Evolutionary conservation across 2,329 filamentous ascomycete species (phyloP).

Genomic region (Aspergillus tamarii): DNA sequence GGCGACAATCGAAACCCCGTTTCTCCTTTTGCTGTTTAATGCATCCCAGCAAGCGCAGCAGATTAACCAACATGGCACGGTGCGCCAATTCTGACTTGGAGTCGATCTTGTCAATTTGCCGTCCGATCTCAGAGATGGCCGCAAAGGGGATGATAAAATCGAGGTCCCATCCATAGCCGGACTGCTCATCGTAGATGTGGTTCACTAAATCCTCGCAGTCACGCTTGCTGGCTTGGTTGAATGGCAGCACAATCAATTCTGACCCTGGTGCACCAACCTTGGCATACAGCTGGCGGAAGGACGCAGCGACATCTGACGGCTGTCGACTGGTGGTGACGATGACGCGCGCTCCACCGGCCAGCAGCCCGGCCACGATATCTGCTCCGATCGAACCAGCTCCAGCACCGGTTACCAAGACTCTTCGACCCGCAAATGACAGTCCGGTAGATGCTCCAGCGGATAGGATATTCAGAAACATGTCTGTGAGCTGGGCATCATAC

Average conservation of each 20-base stretch:
- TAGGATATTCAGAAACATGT: slow-evolving; percentile 78
- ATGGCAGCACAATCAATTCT: slow-evolving; percentile 95
- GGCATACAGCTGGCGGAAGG: slow-evolving; percentile 97
- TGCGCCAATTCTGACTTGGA: slow-evolving; percentile 97
- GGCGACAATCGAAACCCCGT: slow-evolving; percentile 88
- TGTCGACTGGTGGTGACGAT: slow-evolving; percentile 94
- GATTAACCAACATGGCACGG: slow-evolving; percentile 98
- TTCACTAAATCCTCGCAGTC: slow-evolving; percentile 91
- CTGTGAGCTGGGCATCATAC: neutral
- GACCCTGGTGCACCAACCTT: slow-evolving; percentile 91
- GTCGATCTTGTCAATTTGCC: slow-evolving; percentile 86
- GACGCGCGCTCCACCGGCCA: slow-evolving; percentile 95
- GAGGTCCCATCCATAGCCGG: slow-evolving; percentile 74
- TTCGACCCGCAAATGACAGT: slow-evolving; percentile 91
- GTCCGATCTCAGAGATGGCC: slow-evolving; percentile 95
- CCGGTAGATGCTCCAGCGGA: slow-evolving; percentile 85
- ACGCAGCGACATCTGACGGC: slow-evolving; percentile 86
- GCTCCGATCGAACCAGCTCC: slow-evolving; percentile 97
- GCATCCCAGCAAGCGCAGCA: slow-evolving; percentile 84
- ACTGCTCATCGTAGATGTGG: slow-evolving; percentile 92
- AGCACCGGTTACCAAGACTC: slow-evolving; percentile 96
- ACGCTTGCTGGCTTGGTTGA: slow-evolving; percentile 98
- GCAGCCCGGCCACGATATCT: slow-evolving; percentile 91
- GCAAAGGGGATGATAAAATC: slow-evolving; percentile 96
- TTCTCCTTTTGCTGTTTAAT: slow-evolving; percentile 90